phyloP scores from a whole-genome alignment of 2,329 filamentous ascomycete species.

The Penicillium frequentans region DNA sequence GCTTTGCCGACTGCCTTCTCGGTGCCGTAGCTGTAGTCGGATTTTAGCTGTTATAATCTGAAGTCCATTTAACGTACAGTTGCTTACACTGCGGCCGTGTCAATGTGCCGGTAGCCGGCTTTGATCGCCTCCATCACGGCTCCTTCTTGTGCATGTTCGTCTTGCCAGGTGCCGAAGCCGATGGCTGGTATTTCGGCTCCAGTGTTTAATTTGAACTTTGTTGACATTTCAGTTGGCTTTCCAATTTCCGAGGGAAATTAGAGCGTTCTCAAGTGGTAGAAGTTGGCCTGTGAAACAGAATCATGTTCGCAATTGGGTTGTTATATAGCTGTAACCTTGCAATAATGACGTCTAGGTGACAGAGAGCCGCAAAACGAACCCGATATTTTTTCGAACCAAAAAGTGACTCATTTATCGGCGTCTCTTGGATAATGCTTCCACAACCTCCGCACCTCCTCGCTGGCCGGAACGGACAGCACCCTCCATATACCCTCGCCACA shows the following conservation, averaged over 20 bases:
- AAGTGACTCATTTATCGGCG: not conserved
- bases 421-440: slow-evolving; percentile 17
- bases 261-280: not conserved
- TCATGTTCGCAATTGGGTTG: not conserved
- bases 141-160: slow-evolving; percentile 50
- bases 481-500: slow-evolving; percentile 62
- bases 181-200: slow-evolving; percentile 49
- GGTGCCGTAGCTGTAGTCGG: slow-evolving; percentile 55
- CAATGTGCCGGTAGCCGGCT: slow-evolving; percentile 57
- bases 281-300: not conserved
- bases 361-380: not conserved
- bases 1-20: slow-evolving; percentile 66
- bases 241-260: not conserved
- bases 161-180: slow-evolving; percentile 58
- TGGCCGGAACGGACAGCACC: slow-evolving; percentile 54
- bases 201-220: slow-evolving; percentile 48
- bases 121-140: slow-evolving; percentile 51
- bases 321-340: not conserved
- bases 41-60: not conserved
- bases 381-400: not conserved
- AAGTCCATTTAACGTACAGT: not conserved
- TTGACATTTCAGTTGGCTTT: slow-evolving; percentile 35
- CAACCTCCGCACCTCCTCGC: slow-evolving; percentile 41
- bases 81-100: slow-evolving; percentile 48
- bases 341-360: not conserved